Percentiles rank a stretch among this genome's conserved stretches.
phyloP scores from a whole-genome alignment of 768 basidiomycete species.

The Asterophora parasitica region DNA sequence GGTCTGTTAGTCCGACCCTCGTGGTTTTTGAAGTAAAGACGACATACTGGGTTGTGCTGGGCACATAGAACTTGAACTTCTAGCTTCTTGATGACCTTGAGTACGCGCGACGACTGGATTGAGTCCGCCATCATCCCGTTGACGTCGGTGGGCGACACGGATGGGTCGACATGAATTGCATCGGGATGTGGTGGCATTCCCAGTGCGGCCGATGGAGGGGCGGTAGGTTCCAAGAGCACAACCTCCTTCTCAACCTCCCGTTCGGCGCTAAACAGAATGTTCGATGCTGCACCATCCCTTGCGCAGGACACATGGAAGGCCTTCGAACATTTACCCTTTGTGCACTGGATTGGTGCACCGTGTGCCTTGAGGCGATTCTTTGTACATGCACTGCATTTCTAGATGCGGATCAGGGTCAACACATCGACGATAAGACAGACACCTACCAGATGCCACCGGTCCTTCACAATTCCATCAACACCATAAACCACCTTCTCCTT shows the following conservation, averaged over 20 bases:
- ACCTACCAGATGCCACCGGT: constrained; percentile 87
- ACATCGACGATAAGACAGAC: too few species aligned
- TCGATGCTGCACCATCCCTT: constrained; percentile 43
- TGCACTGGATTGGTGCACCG: constrained; percentile 87
- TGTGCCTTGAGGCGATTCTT: constrained; percentile 62
- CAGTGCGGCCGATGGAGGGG: constrained; percentile 16
- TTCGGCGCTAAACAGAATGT: constrained; percentile 57
- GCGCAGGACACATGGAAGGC: constrained; percentile 96
- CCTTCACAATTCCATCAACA: constrained; percentile 83
- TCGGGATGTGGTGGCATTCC: constrained; percentile 3
- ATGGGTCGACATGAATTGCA: constrained; percentile 30
- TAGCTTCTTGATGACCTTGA: constrained; percentile 70
- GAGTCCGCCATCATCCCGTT: constrained; percentile 8
- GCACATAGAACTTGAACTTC: constrained; percentile 76
- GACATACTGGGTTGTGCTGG: constrained; percentile 86
- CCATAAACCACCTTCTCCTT: constrained; percentile 68
- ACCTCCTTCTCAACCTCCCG: constrained; percentile 80
- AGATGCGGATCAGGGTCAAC: too few species aligned
- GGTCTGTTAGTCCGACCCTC: background rate
- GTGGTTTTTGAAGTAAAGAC: background rate
- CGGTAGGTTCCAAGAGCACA: constrained; percentile 46
- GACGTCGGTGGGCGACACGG: constrained; percentile 1
- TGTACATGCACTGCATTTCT: constrained; percentile 92
- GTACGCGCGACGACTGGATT: constrained; percentile 26
- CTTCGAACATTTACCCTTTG: constrained; percentile 89